phyloP scores from a whole-genome alignment of 768 basidiomycete species.

The Lepiota subincarnata region DNA sequence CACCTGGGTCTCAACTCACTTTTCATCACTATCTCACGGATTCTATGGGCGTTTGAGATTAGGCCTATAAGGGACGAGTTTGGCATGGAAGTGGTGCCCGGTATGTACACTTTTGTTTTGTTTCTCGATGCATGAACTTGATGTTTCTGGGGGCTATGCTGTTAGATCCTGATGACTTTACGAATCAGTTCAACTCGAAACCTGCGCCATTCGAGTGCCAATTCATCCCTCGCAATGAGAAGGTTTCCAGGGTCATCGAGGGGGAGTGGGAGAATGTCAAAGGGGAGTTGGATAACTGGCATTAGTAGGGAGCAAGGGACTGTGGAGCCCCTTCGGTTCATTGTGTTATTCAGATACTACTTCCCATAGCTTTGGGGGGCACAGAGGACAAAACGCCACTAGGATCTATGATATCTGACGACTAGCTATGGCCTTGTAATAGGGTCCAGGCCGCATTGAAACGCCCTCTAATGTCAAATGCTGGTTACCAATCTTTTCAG shows the following conservation, averaged over 20 bases:
- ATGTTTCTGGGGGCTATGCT: neutral
- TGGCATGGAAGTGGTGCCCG: constrained; percentile 1
- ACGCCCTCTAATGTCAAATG: too few species aligned
- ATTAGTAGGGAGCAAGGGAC: neutral
- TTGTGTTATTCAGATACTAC: too few species aligned
- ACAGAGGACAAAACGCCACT: too few species aligned
- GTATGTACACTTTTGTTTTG: constrained; percentile 10
- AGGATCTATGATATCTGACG: too few species aligned
- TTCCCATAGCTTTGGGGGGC: too few species aligned
- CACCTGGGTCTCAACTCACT: constrained; percentile 24
- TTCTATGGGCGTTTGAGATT: constrained; percentile 23
- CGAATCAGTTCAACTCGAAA: constrained; percentile 18
- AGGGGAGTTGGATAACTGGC: constrained; percentile 9
- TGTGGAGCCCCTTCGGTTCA: too few species aligned
- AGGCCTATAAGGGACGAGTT: constrained; percentile 9
- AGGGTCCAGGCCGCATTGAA: too few species aligned
- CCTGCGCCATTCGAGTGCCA: constrained; percentile 19
- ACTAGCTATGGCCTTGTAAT: too few species aligned
- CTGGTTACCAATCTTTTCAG: too few species aligned
- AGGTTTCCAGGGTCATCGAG: constrained; percentile 1
- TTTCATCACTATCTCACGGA: constrained; percentile 21
- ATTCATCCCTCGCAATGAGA: constrained; percentile 11
- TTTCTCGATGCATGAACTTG: neutral
- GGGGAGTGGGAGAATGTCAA: constrained; percentile 10
- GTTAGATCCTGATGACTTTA: constrained; percentile 15